These are phyloP conservation scores for Rhizopus sp. DNA, from an alignment of 371 early-diverging fungal genomes.

Conservation along the genomic window DNA sequence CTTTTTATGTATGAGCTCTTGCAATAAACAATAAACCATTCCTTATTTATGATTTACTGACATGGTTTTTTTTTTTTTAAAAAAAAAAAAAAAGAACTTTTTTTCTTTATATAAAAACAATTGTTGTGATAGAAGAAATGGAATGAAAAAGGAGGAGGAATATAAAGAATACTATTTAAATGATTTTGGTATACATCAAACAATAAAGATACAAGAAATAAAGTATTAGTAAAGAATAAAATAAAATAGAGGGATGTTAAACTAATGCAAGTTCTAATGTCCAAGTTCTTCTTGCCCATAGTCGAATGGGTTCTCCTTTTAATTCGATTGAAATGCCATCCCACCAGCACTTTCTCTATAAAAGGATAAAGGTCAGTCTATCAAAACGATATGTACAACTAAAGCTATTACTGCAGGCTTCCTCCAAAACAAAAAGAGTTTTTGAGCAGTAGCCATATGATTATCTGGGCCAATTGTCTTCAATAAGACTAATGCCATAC, in stretches of 20 bases:
- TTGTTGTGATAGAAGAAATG: background rate
- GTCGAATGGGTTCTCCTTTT: constrained; percentile 60
- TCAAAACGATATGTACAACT: background rate
- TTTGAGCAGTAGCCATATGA: constrained; percentile 80
- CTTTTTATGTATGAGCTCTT: no score
- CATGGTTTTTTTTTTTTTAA: background rate
- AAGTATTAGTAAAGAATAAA: background rate
- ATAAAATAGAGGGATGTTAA: constrained; percentile 31
- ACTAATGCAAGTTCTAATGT: constrained; percentile 80
- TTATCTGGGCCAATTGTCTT: constrained; percentile 74
- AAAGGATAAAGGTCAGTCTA: constrained; percentile 1
- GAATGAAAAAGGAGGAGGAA: background rate
- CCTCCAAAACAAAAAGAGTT: constrained; percentile 80
- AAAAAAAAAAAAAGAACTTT: background rate
- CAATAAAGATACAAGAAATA: background rate
- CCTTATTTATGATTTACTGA: background rate
- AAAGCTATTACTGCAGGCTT: constrained; percentile 71
- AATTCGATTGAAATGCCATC: constrained; percentile 73
- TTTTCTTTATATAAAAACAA: no score
- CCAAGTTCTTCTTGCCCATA: constrained; percentile 88
- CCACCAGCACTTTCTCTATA: constrained; percentile 64
- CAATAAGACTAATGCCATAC: constrained; percentile 71
- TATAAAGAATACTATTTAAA: background rate
- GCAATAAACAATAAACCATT: no score
- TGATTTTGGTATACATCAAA: background rate